These are phyloP conservation scores for Iris pallida DNA, from an alignment of 116 monocot species.

Conservation along the genomic window DNA sequence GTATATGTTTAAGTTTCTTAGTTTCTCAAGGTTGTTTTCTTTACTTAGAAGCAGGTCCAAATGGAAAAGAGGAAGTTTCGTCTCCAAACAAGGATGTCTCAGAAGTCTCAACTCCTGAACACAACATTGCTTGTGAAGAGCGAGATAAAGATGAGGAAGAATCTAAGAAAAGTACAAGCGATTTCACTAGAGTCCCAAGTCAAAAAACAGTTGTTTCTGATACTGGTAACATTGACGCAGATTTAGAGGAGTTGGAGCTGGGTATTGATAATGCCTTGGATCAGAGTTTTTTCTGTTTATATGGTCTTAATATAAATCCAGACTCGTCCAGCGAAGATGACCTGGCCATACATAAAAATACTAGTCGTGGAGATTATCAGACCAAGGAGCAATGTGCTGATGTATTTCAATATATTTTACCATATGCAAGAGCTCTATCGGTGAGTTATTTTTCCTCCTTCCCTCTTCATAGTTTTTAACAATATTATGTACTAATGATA, in stretches of 20 bases:
- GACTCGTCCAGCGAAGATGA: constrained; percentile 95
- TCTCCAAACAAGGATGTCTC: constrained; percentile 16
- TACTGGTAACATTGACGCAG: constrained; percentile 27
- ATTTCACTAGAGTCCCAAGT: constrained; percentile 12
- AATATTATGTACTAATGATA: background rate
- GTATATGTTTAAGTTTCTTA: constrained; percentile 3
- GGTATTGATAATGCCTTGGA: constrained; percentile 88
- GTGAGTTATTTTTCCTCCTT: constrained; percentile 34
- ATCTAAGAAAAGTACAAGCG: constrained; percentile 17
- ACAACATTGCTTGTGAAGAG: constrained; percentile 19
- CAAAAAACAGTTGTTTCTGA: constrained; percentile 3
- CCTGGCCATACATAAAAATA: constrained; percentile 83
- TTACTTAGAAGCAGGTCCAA: constrained; percentile 26
- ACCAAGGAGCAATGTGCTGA: constrained; percentile 98
- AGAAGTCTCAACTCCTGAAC: constrained; percentile 20
- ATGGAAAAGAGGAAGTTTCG: constrained; percentile 37
- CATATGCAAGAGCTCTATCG: constrained; percentile 91
- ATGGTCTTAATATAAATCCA: constrained; percentile 85
- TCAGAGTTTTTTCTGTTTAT: constrained; percentile 93
- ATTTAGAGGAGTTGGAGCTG: constrained; percentile 66
- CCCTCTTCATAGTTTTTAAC: background rate
- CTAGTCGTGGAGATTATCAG: constrained; percentile 94
- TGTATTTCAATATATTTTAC: constrained; percentile 96
- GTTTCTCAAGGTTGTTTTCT: constrained; percentile 5
- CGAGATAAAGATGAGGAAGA: constrained; percentile 28